Evolutionary conservation across 1,284 basidiomycete species (phyloP).

Genomic region (Tylopilus sp.): DNA sequence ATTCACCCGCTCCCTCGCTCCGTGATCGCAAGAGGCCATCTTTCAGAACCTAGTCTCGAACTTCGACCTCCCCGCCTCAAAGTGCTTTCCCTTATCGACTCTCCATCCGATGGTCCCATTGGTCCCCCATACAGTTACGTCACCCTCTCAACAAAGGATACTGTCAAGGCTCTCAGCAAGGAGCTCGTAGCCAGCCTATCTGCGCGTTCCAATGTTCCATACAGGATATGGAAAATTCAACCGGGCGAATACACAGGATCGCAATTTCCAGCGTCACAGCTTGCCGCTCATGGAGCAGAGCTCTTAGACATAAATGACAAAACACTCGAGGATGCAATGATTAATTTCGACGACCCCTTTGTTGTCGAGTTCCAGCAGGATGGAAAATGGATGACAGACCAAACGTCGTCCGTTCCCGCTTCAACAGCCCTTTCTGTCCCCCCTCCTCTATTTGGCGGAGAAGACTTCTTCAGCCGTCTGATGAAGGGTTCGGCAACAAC

Average conservation of each 20-base stretch:
- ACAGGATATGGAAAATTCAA: constrained; percentile 59
- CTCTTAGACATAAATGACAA: constrained; percentile 38
- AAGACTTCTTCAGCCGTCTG: constrained; percentile 58
- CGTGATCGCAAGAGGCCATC: constrained; percentile 59
- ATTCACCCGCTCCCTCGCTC: constrained; percentile 56
- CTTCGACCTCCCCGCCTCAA: constrained; percentile 72
- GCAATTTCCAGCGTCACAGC: constrained; percentile 39
- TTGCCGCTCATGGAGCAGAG: constrained; percentile 39
- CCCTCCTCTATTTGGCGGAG: constrained; percentile 52
- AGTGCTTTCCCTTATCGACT: constrained; percentile 48
- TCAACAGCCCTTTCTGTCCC: constrained; percentile 27
- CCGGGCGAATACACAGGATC: constrained; percentile 38
- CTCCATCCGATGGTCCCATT: constrained; percentile 22
- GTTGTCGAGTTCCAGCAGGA: constrained; percentile 59
- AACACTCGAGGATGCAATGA: constrained; percentile 55
- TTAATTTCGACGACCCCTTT: constrained; percentile 60
- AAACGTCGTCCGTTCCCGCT: constrained; percentile 10
- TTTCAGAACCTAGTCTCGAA: constrained; percentile 63
- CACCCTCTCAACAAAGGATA: constrained; percentile 51
- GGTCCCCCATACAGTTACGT: constrained; percentile 34
- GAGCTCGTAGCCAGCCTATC: constrained; percentile 39
- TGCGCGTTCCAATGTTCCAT: constrained; percentile 34
- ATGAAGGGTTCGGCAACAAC: constrained; percentile 22
- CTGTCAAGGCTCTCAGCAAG: constrained; percentile 40
- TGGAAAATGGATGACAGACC: constrained; percentile 50